These are phyloP conservation scores for Penicillium cinerascens DNA, from an alignment of 495 filamentous ascomycete genomes.

Conservation along the genomic window DNA sequence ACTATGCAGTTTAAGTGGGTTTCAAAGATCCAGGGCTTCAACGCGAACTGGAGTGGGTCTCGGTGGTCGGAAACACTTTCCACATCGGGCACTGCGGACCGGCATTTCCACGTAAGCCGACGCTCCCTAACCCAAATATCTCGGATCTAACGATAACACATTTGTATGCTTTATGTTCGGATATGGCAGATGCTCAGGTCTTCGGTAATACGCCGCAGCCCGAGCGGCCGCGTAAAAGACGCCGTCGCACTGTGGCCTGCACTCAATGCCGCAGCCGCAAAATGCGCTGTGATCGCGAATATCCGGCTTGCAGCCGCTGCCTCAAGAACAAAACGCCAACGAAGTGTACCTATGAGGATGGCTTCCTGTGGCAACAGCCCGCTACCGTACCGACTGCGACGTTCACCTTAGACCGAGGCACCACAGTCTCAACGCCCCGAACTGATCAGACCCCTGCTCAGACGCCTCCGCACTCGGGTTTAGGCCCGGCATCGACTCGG, in stretches of 20 bases:
- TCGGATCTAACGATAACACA: slow-evolving; percentile 1
- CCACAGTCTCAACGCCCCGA: slow-evolving; percentile 18
- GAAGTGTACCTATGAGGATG: slow-evolving; percentile 46
- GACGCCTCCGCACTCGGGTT: slow-evolving; percentile 35
- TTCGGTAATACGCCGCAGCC: slow-evolving; percentile 7
- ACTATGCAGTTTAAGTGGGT: too few relatives aligned
- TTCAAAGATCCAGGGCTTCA: too few relatives aligned
- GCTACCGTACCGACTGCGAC: slow-evolving; percentile 32
- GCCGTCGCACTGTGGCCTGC: slow-evolving; percentile 42
- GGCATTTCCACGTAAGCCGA: slow-evolving; percentile 14
- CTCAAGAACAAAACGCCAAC: slow-evolving; percentile 45
- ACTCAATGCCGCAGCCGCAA: slow-evolving; percentile 62
- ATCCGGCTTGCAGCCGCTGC: slow-evolving; percentile 63
- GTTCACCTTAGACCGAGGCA: slow-evolving; percentile 27
- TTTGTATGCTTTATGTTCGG: neutral
- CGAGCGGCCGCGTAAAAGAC: slow-evolving; percentile 39
- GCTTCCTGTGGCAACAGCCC: slow-evolving; percentile 47
- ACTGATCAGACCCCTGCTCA: slow-evolving; percentile 25
- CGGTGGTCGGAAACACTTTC: slow-evolving; percentile 13
- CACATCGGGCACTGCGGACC: slow-evolving; percentile 6
- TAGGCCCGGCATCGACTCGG: slow-evolving; percentile 30
- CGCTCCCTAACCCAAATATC: slow-evolving; percentile 2
- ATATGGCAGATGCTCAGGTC: slow-evolving; percentile 14
- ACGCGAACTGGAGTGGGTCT: too few relatives aligned
- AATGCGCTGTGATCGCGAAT: slow-evolving; percentile 65